Percentiles rank a stretch among this genome's conserved stretches.
Conservation (phyloP, 2,329 filamentous ascomycete species). For the Ophiosphaerella korrae region DNA sequence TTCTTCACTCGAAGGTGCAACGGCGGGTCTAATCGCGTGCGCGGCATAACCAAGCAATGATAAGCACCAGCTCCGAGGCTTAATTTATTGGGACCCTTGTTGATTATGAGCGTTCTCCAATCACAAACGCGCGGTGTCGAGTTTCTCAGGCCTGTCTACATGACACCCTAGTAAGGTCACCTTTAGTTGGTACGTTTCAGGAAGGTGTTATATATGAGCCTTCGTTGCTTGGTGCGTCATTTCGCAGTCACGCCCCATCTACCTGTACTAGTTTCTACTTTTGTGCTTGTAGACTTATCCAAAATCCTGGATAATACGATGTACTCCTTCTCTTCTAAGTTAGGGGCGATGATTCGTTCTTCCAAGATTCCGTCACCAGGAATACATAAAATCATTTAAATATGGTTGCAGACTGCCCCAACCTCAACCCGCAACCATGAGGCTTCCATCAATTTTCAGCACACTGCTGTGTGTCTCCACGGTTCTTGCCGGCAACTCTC, state of each 20-base stretch:
- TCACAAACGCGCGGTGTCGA: conserved; percentile 4
- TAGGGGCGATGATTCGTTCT: conserved; percentile 14
- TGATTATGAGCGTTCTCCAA: conserved; percentile 4
- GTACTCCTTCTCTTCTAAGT: conserved; percentile 24
- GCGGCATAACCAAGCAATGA: conserved; percentile 19
- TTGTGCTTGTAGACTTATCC: conserved; percentile 4
- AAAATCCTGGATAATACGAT: not conserved
- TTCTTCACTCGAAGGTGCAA: not conserved
- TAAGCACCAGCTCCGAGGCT: conserved; percentile 23
- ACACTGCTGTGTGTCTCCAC: conserved; percentile 37
- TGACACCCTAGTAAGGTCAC: conserved; percentile 1
- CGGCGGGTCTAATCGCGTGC: not conserved
- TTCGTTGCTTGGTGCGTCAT: conserved; percentile 13
- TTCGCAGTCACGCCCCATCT: conserved; percentile 6
- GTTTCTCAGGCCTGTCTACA: not conserved
- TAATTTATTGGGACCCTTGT: conserved; percentile 6
- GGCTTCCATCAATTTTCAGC: conserved; percentile 33
- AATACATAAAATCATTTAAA: conserved; percentile 17
- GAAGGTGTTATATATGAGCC: conserved; percentile 15
- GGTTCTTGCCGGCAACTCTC: conserved; percentile 35
- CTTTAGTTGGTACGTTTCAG: conserved; percentile 10
- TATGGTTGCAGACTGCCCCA: conserved; percentile 16
- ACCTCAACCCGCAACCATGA: conserved; percentile 32
- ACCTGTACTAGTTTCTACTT: conserved; percentile 5
- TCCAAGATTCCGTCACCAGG: conserved; percentile 14